Conservation (phyloP, 192 early-diverging fungal species). For the Backusella macrospora region DNA sequence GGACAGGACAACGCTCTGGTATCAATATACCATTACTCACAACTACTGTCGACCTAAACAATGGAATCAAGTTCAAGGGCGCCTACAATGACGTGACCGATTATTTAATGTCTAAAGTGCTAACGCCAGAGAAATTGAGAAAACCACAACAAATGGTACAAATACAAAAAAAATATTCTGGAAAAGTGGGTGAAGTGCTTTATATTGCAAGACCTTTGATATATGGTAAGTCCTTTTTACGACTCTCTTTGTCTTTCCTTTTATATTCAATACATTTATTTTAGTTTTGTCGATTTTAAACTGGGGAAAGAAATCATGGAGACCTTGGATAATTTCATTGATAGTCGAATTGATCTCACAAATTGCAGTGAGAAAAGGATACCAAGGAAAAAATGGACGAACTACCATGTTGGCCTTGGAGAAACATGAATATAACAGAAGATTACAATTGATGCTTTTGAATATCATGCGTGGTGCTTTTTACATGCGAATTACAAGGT, state of each 20-base stretch:
- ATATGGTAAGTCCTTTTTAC: conserved; percentile 66
- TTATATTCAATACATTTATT: conserved; percentile 2
- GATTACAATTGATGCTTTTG: conserved; percentile 73
- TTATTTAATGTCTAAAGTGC: conserved; percentile 53
- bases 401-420: conserved; percentile 65
- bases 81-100: conserved; percentile 45
- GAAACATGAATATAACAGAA: conserved; percentile 71
- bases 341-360: conserved; percentile 65
- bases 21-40: conserved; percentile 1
- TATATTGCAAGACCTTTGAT: conserved; percentile 84
- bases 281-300: conserved; percentile 72
- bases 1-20: conserved; percentile 43
- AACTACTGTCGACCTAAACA: conserved; percentile 1
- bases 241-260: neutral
- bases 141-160: conserved; percentile 73
- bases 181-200: conserved; percentile 66
- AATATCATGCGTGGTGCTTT: conserved; percentile 86
- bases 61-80: conserved; percentile 2
- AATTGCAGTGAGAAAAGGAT: conserved; percentile 36
- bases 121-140: conserved; percentile 63
- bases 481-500: conserved; percentile 78
- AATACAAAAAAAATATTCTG: conserved; percentile 39
- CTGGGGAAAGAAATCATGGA: conserved; percentile 74
- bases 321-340: conserved; percentile 85
- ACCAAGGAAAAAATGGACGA: neutral